Base-by-base conservation (phyloP, 2,329 filamentous ascomycete genomes). In the Phialocephala sp. region DNA sequence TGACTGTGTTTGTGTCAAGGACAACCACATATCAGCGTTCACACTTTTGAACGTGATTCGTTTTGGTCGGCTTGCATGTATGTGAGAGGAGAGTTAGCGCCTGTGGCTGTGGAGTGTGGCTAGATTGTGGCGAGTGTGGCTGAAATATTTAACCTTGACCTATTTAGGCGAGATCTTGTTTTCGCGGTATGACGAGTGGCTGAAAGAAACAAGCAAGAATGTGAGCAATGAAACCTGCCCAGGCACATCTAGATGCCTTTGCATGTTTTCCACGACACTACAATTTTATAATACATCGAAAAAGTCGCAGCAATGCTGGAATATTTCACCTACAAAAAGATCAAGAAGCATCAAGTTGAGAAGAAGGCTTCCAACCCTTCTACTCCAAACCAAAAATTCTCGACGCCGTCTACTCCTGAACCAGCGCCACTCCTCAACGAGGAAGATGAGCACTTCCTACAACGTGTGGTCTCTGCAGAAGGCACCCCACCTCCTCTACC, bases 281-380 rank as follows among this genome's bases (percentile, higher is more conserved):
- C 20, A 50, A 22, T 20, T n/a, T 22, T 11, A 50, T 14, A 11
- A 50, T 11, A 11, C 45, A 6, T n/a, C 5, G n/a, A 20, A 12
- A 50, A 24, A 50, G 4, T 20, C n/a, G 45, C 45, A 24, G 22
- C n/a, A 58, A 90, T 90, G 88, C 74, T 89, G 67, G 86, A 89
- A 76, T 89, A 87, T 76, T 84, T 89, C 70, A 79, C 81, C 41
- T 85, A 84, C 79, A 89, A 85, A 75, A 89, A 88, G 76, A 79
- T 83, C 73, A 89, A 88, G 79, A 87, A 89, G 77, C 78, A 84
- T 74, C 82, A 80, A 71, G 82, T 79, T 1, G 81, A 86, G 65
- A 84, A 86, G 71, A 77, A 75, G 8, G 63, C 60, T 4, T 58
- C 64, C 24, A 61, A 15, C 12, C 20, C 37, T 37, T 65, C 57